A percentile compares a stretch with the other conserved stretches of the same genome.
Conservation (phyloP, 2,329 filamentous ascomycete species). For the Talaromyces sp. region DNA sequence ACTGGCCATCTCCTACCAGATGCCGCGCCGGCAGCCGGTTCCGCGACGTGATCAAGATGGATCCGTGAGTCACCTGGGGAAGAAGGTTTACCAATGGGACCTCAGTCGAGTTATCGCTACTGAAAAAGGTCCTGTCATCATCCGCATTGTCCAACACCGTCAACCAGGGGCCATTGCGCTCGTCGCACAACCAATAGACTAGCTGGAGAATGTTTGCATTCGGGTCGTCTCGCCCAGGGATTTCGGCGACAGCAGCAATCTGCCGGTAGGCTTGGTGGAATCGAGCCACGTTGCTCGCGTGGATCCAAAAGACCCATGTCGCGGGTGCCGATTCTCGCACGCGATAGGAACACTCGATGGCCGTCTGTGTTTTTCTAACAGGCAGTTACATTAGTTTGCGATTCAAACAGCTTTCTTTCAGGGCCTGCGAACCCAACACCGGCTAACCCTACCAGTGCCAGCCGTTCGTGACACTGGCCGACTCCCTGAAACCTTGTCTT, state of each 20-base stretch:
- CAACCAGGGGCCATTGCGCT: constrained; percentile 17
- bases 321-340: constrained; percentile 18
- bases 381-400: too few relatives aligned
- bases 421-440: constrained; percentile 27
- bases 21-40: constrained; percentile 5
- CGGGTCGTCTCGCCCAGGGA: constrained; percentile 26
- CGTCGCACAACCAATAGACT: constrained; percentile 16
- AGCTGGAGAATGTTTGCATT: constrained; percentile 26
- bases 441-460: constrained; percentile 25
- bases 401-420: too few relatives aligned
- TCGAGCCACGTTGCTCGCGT: constrained; percentile 27
- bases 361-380: constrained; percentile 32
- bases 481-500: neutral
- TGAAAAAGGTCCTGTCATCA: constrained; percentile 13
- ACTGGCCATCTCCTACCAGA: constrained; percentile 9
- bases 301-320: constrained; percentile 34
- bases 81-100: constrained; percentile 13
- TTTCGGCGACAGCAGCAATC: constrained; percentile 25
- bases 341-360: constrained; percentile 33
- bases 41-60: constrained; percentile 14
- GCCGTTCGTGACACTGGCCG: constrained; percentile 13
- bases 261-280: constrained; percentile 31
- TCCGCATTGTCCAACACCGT: constrained; percentile 23
- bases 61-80: constrained; percentile 13
- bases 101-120: too few relatives aligned